Base-by-base conservation (phyloP, 139 green algal genomes). In the Monoraphidium neglectum region DNA sequence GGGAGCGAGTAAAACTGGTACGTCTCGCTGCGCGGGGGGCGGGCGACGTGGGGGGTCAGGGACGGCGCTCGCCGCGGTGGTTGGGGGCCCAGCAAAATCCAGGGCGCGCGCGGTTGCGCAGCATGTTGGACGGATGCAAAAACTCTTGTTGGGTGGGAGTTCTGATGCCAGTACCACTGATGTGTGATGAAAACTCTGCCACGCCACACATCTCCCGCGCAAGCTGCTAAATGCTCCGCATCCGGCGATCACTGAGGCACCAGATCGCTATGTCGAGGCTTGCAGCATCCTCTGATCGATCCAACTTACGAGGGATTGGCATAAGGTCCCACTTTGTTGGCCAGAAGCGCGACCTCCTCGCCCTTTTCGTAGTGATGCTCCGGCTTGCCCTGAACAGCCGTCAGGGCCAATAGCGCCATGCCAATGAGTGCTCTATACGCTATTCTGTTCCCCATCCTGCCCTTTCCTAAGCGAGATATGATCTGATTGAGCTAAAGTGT, bases 1-100 rank as follows among this genome's bases (percentile, higher is more conserved):
- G 96, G 93, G 71, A 98, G 83, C 60, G 90, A 92, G 83, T 97
- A 99, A 76, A 97, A 98, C 84, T 98, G 90, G 81, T 98, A 98
- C 8, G 95, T 98, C 78, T 98, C 94, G 70, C 90, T 94, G 87
- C 77, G 65, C 16, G 30, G 33, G n/a, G 16, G 33, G 57, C 26
- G 33, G 74, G 49, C 33, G 40, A n/a, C 2, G 72, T 15, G 6
- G n/a, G 61, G 40, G 32, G 6, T 28, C 37, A 15, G 62, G 32
- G 35, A 32, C 46, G 46, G 77, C 51, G 51, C 59, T 24, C 36
- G 60, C 43, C 40, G 60, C 28, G 33, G 43, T 4, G 15, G 30
- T 3, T 38, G 23, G 54, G 4, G 36, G 35, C 40, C 37, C 16
- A 36, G 40, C 35, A 21, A 59, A 10, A 49, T 59, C 66, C 23